Conservation (phyloP, 2,329 filamentous ascomycete species). For the Canariomyces notabilis region DNA sequence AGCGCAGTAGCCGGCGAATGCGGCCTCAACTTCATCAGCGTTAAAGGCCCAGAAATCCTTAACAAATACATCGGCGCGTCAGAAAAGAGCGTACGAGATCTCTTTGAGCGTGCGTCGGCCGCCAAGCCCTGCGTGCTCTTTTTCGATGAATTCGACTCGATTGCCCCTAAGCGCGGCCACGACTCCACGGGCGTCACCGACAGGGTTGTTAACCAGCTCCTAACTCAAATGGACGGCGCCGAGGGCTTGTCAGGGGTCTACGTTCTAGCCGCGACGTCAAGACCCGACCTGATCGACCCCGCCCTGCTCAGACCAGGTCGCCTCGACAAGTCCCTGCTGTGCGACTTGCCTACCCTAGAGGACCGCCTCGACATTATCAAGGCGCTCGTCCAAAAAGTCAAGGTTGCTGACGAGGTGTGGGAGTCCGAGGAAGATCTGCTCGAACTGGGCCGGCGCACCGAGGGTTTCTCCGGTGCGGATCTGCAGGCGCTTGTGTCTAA, state of each 20-base stretch:
- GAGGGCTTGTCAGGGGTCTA: slow-evolving; percentile 94
- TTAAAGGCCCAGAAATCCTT: slow-evolving; percentile 95
- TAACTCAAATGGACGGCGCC: slow-evolving; percentile 98
- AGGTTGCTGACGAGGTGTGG: slow-evolving; percentile 62
- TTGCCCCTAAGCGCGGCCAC: slow-evolving; percentile 93
- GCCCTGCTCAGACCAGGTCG: slow-evolving; percentile 86
- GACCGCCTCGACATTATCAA: slow-evolving; percentile 85
- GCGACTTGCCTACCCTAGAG: slow-evolving; percentile 74
- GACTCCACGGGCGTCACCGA: slow-evolving; percentile 98
- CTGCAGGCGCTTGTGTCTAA: slow-evolving; percentile 94
- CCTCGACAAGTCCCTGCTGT: slow-evolving; percentile 87
- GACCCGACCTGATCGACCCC: slow-evolving; percentile 93
- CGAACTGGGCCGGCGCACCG: slow-evolving; percentile 74
- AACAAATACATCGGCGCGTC: slow-evolving; percentile 99
- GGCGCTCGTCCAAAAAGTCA: slow-evolving; percentile 77
- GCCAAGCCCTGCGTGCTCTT: slow-evolving; percentile 92
- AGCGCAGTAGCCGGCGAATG: slow-evolving; percentile 97
- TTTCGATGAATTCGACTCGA: slow-evolving; percentile 98
- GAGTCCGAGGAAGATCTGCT: slow-evolving; percentile 51
- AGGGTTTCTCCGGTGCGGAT: slow-evolving; percentile 91
- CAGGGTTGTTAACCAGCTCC: slow-evolving; percentile 92
- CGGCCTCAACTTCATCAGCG: slow-evolving; percentile 95
- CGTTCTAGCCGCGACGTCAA: slow-evolving; percentile 86
- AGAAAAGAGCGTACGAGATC: slow-evolving; percentile 90
- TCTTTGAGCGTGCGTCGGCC: slow-evolving; percentile 88